Evolutionary conservation across 2,329 filamentous ascomycete species (phyloP).

Genomic region (Mycosphaerella sp.): DNA sequence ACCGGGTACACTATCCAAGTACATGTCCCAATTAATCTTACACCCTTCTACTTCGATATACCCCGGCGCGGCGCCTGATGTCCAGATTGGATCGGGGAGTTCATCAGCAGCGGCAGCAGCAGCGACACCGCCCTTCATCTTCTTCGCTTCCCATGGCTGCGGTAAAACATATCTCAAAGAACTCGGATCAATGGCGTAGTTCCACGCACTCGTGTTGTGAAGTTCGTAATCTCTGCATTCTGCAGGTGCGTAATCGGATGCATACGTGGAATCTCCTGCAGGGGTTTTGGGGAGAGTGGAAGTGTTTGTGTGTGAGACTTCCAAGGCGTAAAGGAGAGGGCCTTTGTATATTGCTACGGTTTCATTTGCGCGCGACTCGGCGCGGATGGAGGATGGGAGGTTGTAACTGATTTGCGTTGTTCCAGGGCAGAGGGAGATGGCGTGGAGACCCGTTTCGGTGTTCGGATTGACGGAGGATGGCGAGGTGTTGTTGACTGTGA

Average conservation of each 20-base stretch:
- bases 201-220: conserved; percentile 32
- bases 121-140: too few relatives aligned
- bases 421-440: conserved; percentile 33
- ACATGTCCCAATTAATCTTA: conserved; percentile 34
- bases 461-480: conserved; percentile 29
- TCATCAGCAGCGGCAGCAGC: neutral
- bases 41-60: conserved; percentile 32
- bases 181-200: conserved; percentile 34
- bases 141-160: too few relatives aligned
- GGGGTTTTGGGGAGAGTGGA: conserved; percentile 20
- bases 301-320: conserved; percentile 25
- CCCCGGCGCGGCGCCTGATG: conserved; percentile 29
- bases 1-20: conserved; percentile 28
- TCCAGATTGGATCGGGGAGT: conserved; percentile 33
- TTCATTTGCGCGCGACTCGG: conserved; percentile 37
- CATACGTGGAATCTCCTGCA: conserved; percentile 8
- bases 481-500: neutral
- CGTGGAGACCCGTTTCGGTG: conserved; percentile 35
- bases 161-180: conserved; percentile 23
- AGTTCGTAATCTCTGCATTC: conserved; percentile 29
- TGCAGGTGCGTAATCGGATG: conserved; percentile 19
- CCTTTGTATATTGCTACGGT: conserved; percentile 35
- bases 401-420: conserved; percentile 33
- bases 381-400: conserved; percentile 31
- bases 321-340: conserved; percentile 35